Conservation (phyloP, 2,329 filamentous ascomycete species). For the Fusarium sp. region DNA sequence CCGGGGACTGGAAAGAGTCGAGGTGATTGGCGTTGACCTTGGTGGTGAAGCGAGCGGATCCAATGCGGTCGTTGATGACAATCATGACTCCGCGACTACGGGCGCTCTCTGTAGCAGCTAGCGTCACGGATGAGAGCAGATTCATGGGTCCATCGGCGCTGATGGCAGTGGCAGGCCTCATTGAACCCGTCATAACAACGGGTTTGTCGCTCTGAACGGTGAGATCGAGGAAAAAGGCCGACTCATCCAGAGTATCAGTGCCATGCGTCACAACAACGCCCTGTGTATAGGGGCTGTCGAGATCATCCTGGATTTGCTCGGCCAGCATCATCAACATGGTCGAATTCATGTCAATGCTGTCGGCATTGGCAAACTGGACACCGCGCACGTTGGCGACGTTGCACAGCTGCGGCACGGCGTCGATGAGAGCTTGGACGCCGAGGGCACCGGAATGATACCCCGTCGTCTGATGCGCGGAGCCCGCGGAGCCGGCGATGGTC, state of each 20-base stretch:
- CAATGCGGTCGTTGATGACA: slow-evolving; percentile 72
- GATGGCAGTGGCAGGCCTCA: slow-evolving; percentile 72
- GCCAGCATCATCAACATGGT: slow-evolving; percentile 61
- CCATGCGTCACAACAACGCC: slow-evolving; percentile 73
- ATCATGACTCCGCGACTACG: slow-evolving; percentile 68
- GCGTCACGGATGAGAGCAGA: slow-evolving; percentile 68
- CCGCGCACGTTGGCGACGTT: slow-evolving; percentile 67
- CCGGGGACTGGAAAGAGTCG: slow-evolving; percentile 70
- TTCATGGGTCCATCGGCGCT: slow-evolving; percentile 74
- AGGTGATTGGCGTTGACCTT: slow-evolving; percentile 73
- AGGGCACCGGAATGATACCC: slow-evolving; percentile 58
- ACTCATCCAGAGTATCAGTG: slow-evolving; percentile 74
- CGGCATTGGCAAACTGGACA: slow-evolving; percentile 64
- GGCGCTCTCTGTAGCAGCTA: slow-evolving; percentile 62
- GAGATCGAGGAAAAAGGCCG: slow-evolving; percentile 71
- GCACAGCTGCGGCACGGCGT: slow-evolving; percentile 65
- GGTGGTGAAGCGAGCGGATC: slow-evolving; percentile 66
- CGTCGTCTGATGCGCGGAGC: slow-evolving; percentile 59
- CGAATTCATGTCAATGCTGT: slow-evolving; percentile 61
- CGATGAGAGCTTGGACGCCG: slow-evolving; percentile 63
- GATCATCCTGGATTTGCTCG: slow-evolving; percentile 60
- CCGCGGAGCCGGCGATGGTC: slow-evolving; percentile 67
- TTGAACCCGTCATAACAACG: slow-evolving; percentile 70
- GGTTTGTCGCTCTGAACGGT: slow-evolving; percentile 69
- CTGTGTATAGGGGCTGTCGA: slow-evolving; percentile 56